Percentiles rank a stretch among this genome's conserved stretches.
These are phyloP conservation scores for Aegilops umbellulata DNA, from an alignment of 176 grass and related monocot genomes.

Conservation along the genomic window DNA sequence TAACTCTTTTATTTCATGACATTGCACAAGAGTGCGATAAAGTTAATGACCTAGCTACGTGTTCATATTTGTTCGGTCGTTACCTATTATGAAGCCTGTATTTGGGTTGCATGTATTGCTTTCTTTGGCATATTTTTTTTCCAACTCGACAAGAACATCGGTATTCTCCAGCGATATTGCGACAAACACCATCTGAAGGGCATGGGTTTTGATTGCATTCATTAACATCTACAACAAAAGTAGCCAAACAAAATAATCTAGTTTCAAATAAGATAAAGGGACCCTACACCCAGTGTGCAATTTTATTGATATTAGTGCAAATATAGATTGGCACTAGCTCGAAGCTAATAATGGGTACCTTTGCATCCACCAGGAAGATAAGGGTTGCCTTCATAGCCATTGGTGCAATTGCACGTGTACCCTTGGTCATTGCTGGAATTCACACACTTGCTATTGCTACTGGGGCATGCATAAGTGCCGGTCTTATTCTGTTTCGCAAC, in stretches of 20 bases:
- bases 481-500: not conserved
- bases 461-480: conserved; percentile 8
- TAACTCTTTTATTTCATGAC: not conserved
- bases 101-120: conserved; percentile 11
- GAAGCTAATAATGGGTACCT: not conserved
- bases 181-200: conserved; percentile 11
- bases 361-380: conserved; percentile 31
- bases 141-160: conserved; percentile 15
- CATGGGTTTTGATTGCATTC: conserved; percentile 26
- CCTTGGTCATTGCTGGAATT: not conserved
- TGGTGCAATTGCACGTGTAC: not conserved
- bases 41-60: not conserved
- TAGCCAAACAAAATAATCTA: not conserved
- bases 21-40: not conserved
- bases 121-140: not conserved
- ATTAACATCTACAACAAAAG: not conserved
- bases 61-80: not conserved
- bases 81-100: conserved; percentile 22
- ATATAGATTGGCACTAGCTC: not conserved
- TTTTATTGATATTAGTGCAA: not conserved
- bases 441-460: not conserved
- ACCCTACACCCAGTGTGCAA: not conserved
- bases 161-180: not conserved
- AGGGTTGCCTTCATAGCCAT: conserved; percentile 23
- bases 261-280: not conserved